Base-by-base conservation (phyloP, 495 filamentous ascomycete genomes). In the Penicillium bovifimosum region DNA sequence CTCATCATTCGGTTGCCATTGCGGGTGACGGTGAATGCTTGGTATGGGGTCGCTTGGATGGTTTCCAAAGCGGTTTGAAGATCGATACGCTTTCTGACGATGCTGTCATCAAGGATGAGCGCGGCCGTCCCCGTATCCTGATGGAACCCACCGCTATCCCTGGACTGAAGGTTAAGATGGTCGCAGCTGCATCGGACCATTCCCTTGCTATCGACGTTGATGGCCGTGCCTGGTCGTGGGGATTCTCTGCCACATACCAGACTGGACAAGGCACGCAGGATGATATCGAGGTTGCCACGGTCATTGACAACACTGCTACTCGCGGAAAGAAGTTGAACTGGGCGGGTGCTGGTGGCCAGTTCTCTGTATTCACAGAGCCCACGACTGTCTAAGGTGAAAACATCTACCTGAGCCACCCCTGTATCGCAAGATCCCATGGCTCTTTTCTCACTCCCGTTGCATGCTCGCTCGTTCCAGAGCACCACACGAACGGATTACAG, bases 281-380 rank as follows among this genome's bases (percentile, higher is more conserved):
- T 48, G 82, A 84, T 50, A 73, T 85, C 17, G 69, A 77, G 46
- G 67, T 77, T 20, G 79, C 83, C 10, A 83, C 80, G 5, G 47
- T 76, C 33, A 77, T 86, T 49, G 74, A 81, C 42, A 83, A 82
- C 60, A 83, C 76, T 26, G 81, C 81, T 40, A 68, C 79, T n/a
- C 68, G 75, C 17, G 79, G 75, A 3, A 76, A 75, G 64, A 70
- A 72, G 50, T 56, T 86, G 8, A 78, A 72, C 50, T 83, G 77
- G 73, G 78, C 80, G 43, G 80, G 80, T 41, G 75, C 78, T 18
- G 84, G 84, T 40, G 83, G 83, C 7, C 82, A 86, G 53, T 86
- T 78, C 60, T 80, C 80, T 2, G 70, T 80, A 0, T 71, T 76
- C 27, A 73, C 71, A 0, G 67, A 65, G 31, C 59, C 66, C 32